These are phyloP conservation scores for Hypomyces rosellus DNA, from an alignment of 2,329 filamentous ascomycete genomes.

Conservation along the genomic window DNA sequence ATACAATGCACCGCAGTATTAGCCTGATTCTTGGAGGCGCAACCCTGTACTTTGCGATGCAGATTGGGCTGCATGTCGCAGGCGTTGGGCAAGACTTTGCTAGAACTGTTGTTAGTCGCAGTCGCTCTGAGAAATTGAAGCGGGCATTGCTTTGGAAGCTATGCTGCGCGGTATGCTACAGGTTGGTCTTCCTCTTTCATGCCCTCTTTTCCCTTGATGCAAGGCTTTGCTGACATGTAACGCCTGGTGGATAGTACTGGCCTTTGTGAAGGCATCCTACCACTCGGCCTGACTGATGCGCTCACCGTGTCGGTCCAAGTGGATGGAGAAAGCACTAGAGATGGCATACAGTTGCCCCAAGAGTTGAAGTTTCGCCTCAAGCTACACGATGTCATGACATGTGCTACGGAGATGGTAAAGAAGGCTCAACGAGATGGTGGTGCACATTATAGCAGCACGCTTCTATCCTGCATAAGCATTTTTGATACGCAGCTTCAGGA, in stretches of 20 bases:
- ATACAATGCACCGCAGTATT: conserved; percentile 34
- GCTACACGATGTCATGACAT: conserved; percentile 5
- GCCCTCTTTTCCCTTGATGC: neutral
- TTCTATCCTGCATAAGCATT: conserved; percentile 3
- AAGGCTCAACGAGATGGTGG: neutral
- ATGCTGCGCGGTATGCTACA: conserved; percentile 19
- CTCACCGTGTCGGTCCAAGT: neutral
- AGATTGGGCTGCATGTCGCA: conserved; percentile 32
- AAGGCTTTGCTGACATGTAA: neutral
- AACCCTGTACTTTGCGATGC: conserved; percentile 33
- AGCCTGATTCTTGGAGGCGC: conserved; percentile 33
- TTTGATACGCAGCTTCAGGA: conserved; percentile 3
- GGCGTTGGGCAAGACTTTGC: conserved; percentile 34
- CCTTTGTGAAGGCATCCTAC: conserved; percentile 4
- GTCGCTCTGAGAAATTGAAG: neutral
- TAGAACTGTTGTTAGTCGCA: conserved; percentile 26
- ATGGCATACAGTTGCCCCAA: neutral
- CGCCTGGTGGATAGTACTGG: neutral
- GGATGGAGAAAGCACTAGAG: neutral
- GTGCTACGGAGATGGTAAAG: conserved; percentile 4
- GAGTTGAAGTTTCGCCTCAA: neutral
- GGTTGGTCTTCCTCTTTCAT: conserved; percentile 20
- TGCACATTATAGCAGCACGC: neutral
- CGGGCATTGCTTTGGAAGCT: conserved; percentile 6
- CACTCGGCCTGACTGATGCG: conserved; percentile 1